Percentiles rank a stretch among this genome's conserved stretches.
phyloP scores from a whole-genome alignment of 2,329 filamentous ascomycete species.

The Diaporthe citrichinensis region DNA sequence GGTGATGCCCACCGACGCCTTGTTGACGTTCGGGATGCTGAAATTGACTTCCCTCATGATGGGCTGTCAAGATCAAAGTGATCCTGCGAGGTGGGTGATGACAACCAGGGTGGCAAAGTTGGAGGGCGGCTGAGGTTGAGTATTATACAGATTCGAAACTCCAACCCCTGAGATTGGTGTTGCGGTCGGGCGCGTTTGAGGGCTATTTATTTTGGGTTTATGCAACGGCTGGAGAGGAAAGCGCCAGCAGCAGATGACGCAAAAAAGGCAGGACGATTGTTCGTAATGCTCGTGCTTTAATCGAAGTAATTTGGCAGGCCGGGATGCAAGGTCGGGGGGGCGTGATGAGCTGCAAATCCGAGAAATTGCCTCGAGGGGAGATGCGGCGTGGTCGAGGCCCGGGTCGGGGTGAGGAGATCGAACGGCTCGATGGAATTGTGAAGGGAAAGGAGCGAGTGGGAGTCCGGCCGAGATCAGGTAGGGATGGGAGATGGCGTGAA shows the following conservation, averaged over 20 bases:
- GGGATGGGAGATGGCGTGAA: constrained; percentile 28
- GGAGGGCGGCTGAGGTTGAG: constrained; percentile 19
- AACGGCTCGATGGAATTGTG: constrained; percentile 15
- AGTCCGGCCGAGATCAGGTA: constrained; percentile 18
- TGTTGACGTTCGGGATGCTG: constrained; percentile 97
- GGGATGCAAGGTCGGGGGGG: constrained; percentile 34
- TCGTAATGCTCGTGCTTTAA: constrained; percentile 36
- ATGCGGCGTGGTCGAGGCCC: constrained; percentile 15
- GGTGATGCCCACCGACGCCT: constrained; percentile 93
- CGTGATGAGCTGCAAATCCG: constrained; percentile 32
- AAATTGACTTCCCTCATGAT: constrained; percentile 99
- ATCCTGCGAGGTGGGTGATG: neutral
- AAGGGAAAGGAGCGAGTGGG: constrained; percentile 9
- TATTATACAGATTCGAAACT: constrained; percentile 35
- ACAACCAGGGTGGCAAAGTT: neutral
- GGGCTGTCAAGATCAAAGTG: constrained; percentile 49
- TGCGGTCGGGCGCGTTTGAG: constrained; percentile 26
- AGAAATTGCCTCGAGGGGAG: constrained; percentile 30
- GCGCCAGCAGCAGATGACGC: constrained; percentile 31
- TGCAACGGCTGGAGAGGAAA: constrained; percentile 4
- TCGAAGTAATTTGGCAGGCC: constrained; percentile 33
- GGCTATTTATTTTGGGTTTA: constrained; percentile 31
- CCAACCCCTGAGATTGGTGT: constrained; percentile 26
- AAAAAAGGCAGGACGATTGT: constrained; percentile 21
- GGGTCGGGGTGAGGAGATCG: neutral